Base-by-base conservation (phyloP, 176 grass and related monocot species). In the Triticum timopheevii region DNA sequence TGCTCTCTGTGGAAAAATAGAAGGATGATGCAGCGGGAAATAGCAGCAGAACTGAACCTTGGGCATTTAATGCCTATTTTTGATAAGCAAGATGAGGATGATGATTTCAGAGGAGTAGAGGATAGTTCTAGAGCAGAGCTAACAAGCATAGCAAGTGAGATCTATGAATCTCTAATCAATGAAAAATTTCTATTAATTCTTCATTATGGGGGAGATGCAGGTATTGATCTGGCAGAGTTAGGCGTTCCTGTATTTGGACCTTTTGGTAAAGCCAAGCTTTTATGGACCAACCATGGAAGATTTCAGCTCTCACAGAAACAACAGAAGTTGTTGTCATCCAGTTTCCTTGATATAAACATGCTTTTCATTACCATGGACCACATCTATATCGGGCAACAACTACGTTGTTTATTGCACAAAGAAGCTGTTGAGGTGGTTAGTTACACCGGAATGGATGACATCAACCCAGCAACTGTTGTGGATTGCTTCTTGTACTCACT, bases 1-100 rank as follows among this genome's bases (percentile, higher is more conserved):
- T 65, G 77, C 67, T 73, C 84, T 35, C 22, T 65, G 30, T 87
- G 77, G 76, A 77, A 80, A 16, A 80, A 69, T 35, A 80, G 36
- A 69, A 86, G 77, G 61, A 69, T 4, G 1, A 12, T 59, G 77
- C 77, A 81, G 20, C 80, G 28, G 9, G 16, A 59, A 17, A 45
- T 87, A 0, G 54, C 6, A 0, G 27, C 20, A 15, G 27, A 73
- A 56, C 22, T 87, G 0, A 4, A 38, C 20, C 85, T 87, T 52
- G 8, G 3, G 0, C 69, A 7, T 0, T 22, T 81, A 69, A 38
- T 73, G 20, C 24, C 6, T 10, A 36, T 80, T 59, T 13, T 86
- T 7, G 67, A 86, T 2, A 4, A 10, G 1, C 66, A 72, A 13
- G 77, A 86, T 1, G 67, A 86, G 6, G 77, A 80, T 0, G 77